Percentiles rank a stretch among this genome's conserved stretches.
These are phyloP conservation scores for Penicillium sp. DNA, from an alignment of 2,329 filamentous ascomycete genomes.

Conservation along the genomic window DNA sequence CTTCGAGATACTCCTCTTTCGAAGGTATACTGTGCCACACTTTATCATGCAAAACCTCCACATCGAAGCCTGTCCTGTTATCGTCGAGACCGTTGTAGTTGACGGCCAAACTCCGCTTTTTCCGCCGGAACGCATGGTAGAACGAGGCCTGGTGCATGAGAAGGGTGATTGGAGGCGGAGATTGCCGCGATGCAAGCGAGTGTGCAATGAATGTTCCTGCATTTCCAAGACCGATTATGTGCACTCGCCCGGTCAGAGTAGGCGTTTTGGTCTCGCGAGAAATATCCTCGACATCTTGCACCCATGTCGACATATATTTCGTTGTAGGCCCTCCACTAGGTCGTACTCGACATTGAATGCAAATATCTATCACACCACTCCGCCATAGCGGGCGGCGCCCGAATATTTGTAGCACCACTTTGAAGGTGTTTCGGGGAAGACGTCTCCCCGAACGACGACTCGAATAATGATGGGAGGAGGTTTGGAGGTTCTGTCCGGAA, in stretches of 20 bases:
- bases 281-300: conserved; percentile 35
- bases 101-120: conserved; percentile 43
- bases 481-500: not conserved
- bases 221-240: conserved; percentile 81
- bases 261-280: conserved; percentile 27
- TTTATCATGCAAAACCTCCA: conserved; percentile 44
- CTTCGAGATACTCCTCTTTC: not conserved
- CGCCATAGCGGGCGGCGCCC: conserved; percentile 42
- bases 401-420: conserved; percentile 44
- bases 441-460: conserved; percentile 21
- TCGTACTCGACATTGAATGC: conserved; percentile 15
- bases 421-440: conserved; percentile 33
- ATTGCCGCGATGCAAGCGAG: conserved; percentile 65
- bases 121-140: conserved; percentile 43
- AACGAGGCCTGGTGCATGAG: conserved; percentile 68
- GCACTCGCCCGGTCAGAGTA: conserved; percentile 61
- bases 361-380: conserved; percentile 31
- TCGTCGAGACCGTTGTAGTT: conserved; percentile 50
- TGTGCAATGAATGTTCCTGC: conserved; percentile 80
- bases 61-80: conserved; percentile 51
- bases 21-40: conserved; percentile 40
- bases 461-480: not conserved
- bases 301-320: conserved; percentile 37
- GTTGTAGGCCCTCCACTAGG: conserved; percentile 1
- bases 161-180: conserved; percentile 76